These are phyloP conservation scores for Chiua virens DNA, from an alignment of 768 basidiomycete genomes.

Conservation along the genomic window DNA sequence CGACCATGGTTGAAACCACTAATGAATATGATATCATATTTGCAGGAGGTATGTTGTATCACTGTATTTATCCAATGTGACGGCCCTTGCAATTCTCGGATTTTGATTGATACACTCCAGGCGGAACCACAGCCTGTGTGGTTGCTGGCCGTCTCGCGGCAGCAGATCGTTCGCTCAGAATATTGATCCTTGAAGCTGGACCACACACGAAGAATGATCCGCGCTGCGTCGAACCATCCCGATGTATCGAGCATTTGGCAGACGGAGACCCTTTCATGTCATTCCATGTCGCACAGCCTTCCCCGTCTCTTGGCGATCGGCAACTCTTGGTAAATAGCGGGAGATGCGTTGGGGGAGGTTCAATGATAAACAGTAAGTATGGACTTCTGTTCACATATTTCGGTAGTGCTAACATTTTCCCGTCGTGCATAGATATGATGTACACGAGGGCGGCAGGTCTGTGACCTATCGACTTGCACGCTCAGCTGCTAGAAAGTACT, in stretches of 20 bases:
- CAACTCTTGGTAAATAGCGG: conserved; percentile 19
- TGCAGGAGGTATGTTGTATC: conserved; percentile 47
- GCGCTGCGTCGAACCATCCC: conserved; percentile 24
- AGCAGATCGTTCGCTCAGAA: conserved; percentile 23
- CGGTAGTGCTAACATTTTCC: background rate
- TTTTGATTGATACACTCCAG: conserved; percentile 12
- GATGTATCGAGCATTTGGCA: conserved; percentile 17
- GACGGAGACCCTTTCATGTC: conserved; percentile 17
- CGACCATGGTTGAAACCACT: conserved; percentile 8
- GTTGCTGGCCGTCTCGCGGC: conserved; percentile 30
- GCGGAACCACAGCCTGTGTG: conserved; percentile 37
- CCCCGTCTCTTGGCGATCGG: conserved; percentile 14
- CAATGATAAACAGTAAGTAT: conserved; percentile 49
- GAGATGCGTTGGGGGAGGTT: conserved; percentile 35
- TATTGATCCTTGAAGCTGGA: conserved; percentile 31
- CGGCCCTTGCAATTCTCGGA: background rate
- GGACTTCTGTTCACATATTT: background rate
- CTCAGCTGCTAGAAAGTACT: background rate
- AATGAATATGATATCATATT: conserved; percentile 50
- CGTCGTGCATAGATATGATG: conserved; percentile 39
- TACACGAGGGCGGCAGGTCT: conserved; percentile 52
- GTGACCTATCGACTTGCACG: background rate
- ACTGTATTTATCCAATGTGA: background rate
- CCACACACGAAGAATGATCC: conserved; percentile 22
- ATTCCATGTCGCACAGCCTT: conserved; percentile 16